Percentiles rank a stretch among this genome's conserved stretches.
Evolutionary conservation across 345 rosid genomes (phyloP).

Genomic region (Syzygium oleosum): DNA sequence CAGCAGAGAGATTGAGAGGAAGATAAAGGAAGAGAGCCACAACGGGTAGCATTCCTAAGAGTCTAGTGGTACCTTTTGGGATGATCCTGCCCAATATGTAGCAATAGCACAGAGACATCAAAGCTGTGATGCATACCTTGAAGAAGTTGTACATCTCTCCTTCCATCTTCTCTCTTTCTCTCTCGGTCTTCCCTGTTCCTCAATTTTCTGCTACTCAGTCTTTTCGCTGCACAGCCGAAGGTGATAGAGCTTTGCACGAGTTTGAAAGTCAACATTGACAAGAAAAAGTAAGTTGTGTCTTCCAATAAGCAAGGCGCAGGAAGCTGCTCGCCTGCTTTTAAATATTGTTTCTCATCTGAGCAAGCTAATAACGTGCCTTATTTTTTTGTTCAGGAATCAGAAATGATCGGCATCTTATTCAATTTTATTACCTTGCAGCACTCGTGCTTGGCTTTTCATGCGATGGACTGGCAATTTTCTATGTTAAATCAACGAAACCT

Average conservation of each 20-base stretch:
- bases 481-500: neutral
- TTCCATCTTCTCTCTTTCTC: neutral
- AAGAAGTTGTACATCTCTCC: conserved; percentile 4
- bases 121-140: conserved; percentile 16
- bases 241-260: neutral
- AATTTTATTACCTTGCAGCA: neutral
- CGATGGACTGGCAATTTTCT: neutral
- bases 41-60: conserved; percentile 7
- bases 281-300: neutral
- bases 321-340: neutral
- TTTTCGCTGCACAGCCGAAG: neutral
- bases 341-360: neutral
- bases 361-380: neutral
- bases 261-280: neutral
- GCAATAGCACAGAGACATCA: conserved; percentile 12
- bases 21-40: conserved; percentile 14
- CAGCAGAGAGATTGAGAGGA: conserved; percentile 9
- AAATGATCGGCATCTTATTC: neutral
- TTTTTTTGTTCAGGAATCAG: neutral
- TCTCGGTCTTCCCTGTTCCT: neutral
- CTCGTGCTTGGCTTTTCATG: neutral
- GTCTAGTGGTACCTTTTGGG: conserved; percentile 4
- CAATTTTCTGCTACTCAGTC: neutral
- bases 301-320: neutral
- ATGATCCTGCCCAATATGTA: neutral